Evolutionary conservation across 2,329 filamentous ascomycete genomes (phyloP).

Genomic region (Pseudocercospora eumusae): DNA sequence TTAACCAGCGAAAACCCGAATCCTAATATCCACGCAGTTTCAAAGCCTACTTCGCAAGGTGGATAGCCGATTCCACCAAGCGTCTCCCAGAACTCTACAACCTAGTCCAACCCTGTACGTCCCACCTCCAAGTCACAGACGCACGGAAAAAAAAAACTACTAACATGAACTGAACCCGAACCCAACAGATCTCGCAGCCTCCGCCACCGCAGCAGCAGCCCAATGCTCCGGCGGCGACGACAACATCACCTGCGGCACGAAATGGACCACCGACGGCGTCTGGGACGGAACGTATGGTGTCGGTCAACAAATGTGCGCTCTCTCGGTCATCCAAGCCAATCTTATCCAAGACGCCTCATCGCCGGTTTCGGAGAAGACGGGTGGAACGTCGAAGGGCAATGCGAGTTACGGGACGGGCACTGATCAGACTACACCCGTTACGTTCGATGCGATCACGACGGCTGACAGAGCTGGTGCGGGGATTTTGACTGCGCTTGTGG

Average conservation of each 20-base stretch:
- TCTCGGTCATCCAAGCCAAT: conserved; percentile 49
- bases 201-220: conserved; percentile 55
- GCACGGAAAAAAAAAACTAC: too few relatives aligned
- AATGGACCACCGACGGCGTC: conserved; percentile 42
- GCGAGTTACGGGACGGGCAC: conserved; percentile 18
- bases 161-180: too few relatives aligned
- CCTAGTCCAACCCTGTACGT: conserved; percentile 50
- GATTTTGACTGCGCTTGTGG: conserved; percentile 31
- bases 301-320: conserved; percentile 57
- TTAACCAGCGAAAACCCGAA: background rate
- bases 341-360: conserved; percentile 42
- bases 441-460: conserved; percentile 44
- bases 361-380: conserved; percentile 50
- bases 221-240: conserved; percentile 53
- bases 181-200: conserved; percentile 45
- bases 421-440: conserved; percentile 2
- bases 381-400: conserved; percentile 34
- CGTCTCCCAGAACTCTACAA: conserved; percentile 43
- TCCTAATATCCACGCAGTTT: conserved; percentile 42
- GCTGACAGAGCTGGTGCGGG: conserved; percentile 70
- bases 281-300: conserved; percentile 53
- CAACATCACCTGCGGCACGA: conserved; percentile 45
- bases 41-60: conserved; percentile 48
- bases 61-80: conserved; percentile 46
- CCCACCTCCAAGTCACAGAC: too few relatives aligned